These are phyloP conservation scores for Vicia faba DNA, from an alignment of 306 rosid genomes.

Conservation along the genomic window DNA sequence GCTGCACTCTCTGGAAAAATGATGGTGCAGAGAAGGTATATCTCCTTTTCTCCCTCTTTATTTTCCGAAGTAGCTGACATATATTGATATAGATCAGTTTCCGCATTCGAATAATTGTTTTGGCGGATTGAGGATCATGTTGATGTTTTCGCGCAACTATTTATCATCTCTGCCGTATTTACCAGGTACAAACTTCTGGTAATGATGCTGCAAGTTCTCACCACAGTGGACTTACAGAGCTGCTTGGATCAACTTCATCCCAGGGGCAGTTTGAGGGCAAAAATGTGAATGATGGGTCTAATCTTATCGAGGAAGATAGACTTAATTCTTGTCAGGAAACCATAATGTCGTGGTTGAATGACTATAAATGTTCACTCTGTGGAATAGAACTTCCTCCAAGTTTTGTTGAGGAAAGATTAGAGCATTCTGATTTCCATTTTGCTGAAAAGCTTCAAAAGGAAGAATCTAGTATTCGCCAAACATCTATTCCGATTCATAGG, in stretches of 20 bases:
- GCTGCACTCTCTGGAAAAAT: conserved; percentile 36
- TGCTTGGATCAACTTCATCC: conserved; percentile 41
- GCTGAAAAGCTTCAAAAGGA: conserved; percentile 88
- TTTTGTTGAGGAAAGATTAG: conserved; percentile 80
- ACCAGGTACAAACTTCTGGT: conserved; percentile 39
- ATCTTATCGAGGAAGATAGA: conserved; percentile 34
- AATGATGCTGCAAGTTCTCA: conserved; percentile 40
- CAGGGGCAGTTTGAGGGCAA: conserved; percentile 37
- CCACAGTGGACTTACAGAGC: conserved; percentile 26
- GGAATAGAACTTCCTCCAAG: conserved; percentile 79
- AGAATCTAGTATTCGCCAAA: conserved; percentile 57
- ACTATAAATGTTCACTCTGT: conserved; percentile 81
- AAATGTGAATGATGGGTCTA: conserved; percentile 36
- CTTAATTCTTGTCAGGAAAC: conserved; percentile 42
- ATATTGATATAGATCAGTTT: conserved; percentile 19
- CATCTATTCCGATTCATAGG: conserved; percentile 48
- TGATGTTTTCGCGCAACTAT: neutral
- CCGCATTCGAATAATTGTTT: conserved; percentile 28
- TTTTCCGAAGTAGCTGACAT: conserved; percentile 30
- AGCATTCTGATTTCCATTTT: conserved; percentile 89
- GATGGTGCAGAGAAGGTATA: conserved; percentile 43
- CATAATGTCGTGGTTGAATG: conserved; percentile 65
- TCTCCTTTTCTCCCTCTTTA: neutral
- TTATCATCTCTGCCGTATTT: conserved; percentile 29
- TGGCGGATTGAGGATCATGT: conserved; percentile 9